Conservation (phyloP, 2,329 filamentous ascomycete species). For the Colletotrichum endophyticum region DNA sequence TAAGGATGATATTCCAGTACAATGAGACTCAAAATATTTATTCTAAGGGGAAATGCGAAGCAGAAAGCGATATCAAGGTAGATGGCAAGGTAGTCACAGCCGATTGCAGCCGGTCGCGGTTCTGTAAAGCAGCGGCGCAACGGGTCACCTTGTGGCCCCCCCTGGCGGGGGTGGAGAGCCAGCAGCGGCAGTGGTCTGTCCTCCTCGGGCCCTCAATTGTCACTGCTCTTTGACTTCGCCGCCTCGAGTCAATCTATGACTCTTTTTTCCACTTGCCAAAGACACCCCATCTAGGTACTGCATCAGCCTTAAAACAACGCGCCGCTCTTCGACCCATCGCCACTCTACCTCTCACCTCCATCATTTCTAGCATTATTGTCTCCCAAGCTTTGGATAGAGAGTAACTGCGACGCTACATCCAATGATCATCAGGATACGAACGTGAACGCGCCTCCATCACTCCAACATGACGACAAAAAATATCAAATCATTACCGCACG, state of each 20-base stretch:
- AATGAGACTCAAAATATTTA: neutral
- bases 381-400: neutral
- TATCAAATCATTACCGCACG: conserved; percentile 71
- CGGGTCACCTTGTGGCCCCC: neutral
- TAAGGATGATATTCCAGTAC: neutral
- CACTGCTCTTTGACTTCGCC: conserved; percentile 14
- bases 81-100: neutral
- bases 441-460: conserved; percentile 16
- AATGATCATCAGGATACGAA: conserved; percentile 35
- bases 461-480: conserved; percentile 58
- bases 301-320: neutral
- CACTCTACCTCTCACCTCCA: neutral
- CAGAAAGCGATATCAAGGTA: neutral
- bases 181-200: neutral
- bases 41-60: neutral
- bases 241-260: conserved; percentile 20
- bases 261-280: neutral
- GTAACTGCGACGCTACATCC: neutral
- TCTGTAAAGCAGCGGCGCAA: conserved; percentile 9
- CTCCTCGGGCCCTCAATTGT: neutral
- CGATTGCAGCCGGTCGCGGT: neutral
- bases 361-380: neutral
- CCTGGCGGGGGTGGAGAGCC: neutral
- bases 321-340: neutral
- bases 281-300: neutral